Evolutionary conservation across 139 green algal species (phyloP).

Genomic region (Chlorella sp.): DNA sequence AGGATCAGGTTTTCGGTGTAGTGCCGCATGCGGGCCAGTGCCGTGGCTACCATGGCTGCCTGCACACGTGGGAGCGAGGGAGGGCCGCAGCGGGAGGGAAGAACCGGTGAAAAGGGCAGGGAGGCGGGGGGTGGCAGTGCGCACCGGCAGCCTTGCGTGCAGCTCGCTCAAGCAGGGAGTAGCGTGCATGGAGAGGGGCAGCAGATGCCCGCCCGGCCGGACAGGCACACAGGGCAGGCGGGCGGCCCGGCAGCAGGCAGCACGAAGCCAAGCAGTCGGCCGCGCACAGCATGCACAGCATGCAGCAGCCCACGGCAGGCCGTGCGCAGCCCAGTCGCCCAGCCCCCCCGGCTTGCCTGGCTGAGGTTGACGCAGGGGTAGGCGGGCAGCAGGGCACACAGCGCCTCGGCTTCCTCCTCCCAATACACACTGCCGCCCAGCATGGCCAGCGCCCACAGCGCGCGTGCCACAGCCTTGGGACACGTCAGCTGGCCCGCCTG

Average conservation of each 20-base stretch:
- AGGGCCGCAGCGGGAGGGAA: neutral
- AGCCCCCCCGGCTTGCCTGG: neutral
- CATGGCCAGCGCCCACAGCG: conserved; percentile 14
- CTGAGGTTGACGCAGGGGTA: neutral
- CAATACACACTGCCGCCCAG: conserved; percentile 21
- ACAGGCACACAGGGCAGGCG: neutral
- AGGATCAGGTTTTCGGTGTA: conserved; percentile 15
- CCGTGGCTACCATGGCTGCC: neutral
- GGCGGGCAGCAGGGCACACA: conserved; percentile 16
- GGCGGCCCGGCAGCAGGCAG: neutral
- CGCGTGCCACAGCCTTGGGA: neutral
- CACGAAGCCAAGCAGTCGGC: no score
- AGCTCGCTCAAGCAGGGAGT: no score
- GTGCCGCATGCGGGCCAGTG: conserved; percentile 23
- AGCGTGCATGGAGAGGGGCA: no score
- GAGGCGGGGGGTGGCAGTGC: no score
- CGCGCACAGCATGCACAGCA: neutral
- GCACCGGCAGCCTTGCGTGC: no score
- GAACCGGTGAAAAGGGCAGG: neutral
- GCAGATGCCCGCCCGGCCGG: no score
- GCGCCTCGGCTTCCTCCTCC: conserved; percentile 24
- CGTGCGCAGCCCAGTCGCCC: neutral
- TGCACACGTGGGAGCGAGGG: no score
- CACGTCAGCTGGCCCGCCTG: neutral
- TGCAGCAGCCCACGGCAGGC: neutral